Base-by-base conservation (phyloP, 306 rosid species). In the Senna tora region DNA sequence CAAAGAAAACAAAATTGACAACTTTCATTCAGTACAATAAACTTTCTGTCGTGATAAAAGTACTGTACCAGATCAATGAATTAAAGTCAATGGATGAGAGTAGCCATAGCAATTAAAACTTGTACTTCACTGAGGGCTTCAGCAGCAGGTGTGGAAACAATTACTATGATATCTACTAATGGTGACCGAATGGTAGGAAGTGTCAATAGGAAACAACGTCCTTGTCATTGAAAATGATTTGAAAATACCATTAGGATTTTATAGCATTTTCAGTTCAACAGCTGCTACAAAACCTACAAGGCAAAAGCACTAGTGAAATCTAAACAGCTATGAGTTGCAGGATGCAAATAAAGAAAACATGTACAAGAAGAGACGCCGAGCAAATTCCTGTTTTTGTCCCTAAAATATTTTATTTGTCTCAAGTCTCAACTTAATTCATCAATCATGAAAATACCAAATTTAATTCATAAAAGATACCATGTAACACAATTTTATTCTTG, bases 191-290 rank as follows among this genome's bases (percentile, higher is more conserved):
- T 46, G 19, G 65, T 53, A 54, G 77, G 42, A 42, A 41, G 47
- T 30, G 38, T 46, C 46, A 59, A 49, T 51, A 14, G 55, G 33
- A 43, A 43, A 64, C 32, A 42, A 3, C 41, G 20, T 59, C 45
- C 61, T 72, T 69, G 58, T 60, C 60, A 36, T 22, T 54, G 76
- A 76, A 25, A 81, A 47, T 25, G 52, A 61, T 65, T 52, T 68
- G 76, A 67, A n/a, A 56, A 34, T 65, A 34, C 22, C 60, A 69
- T 30, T 32, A 34, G 39, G 63, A 11, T 30, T 62, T 71, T 12
- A 59, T 15, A 33, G 61, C 57, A 42, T 53, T 42, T 53, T 63
- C 74, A 50, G 4, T 12, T 42, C 54, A 59, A 32, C 47, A 60
- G 45, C 62, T 47, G 56, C 42, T 67, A 47, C 39, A 16, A 80